These are phyloP conservation scores for Theobroma grandiflorum DNA, from an alignment of 441 rosid species.

Conservation along the genomic window DNA sequence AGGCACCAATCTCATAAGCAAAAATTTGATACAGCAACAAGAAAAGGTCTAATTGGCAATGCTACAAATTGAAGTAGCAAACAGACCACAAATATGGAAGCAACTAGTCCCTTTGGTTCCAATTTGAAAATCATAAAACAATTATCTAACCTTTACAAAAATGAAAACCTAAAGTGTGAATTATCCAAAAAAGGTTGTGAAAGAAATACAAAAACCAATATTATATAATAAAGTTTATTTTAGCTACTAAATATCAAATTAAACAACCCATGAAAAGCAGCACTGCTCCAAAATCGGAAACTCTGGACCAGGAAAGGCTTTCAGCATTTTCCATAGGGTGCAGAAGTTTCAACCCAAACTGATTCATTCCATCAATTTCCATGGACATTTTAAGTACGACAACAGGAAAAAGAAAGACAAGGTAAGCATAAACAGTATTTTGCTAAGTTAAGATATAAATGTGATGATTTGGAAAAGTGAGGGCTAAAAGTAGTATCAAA, in stretches of 20 bases:
- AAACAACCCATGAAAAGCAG: neutral
- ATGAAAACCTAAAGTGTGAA: neutral
- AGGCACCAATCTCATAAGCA: constrained; percentile 6
- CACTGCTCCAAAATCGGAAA: neutral
- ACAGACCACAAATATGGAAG: neutral
- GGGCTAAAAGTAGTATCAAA: constrained; percentile 13
- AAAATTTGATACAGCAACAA: neutral
- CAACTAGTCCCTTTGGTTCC: neutral
- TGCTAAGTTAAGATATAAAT: neutral
- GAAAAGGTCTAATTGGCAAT: neutral
- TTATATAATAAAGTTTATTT: neutral
- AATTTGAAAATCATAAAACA: neutral
- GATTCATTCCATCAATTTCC: neutral
- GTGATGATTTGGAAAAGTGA: neutral
- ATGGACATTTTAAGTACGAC: neutral
- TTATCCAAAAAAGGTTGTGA: neutral
- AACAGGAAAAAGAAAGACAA: neutral
- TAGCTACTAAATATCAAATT: neutral
- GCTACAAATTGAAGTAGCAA: neutral
- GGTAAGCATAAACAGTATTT: neutral
- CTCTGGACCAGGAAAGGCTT: constrained; percentile 12
- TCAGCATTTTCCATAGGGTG: constrained; percentile 9
- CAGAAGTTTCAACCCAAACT: neutral
- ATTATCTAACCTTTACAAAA: neutral
- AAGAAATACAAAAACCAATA: constrained; percentile 2